Percentiles rank a stretch among this genome's conserved stretches.
phyloP scores from a whole-genome alignment of 495 filamentous ascomycete genomes.

The Trichoderma asperelloides region DNA sequence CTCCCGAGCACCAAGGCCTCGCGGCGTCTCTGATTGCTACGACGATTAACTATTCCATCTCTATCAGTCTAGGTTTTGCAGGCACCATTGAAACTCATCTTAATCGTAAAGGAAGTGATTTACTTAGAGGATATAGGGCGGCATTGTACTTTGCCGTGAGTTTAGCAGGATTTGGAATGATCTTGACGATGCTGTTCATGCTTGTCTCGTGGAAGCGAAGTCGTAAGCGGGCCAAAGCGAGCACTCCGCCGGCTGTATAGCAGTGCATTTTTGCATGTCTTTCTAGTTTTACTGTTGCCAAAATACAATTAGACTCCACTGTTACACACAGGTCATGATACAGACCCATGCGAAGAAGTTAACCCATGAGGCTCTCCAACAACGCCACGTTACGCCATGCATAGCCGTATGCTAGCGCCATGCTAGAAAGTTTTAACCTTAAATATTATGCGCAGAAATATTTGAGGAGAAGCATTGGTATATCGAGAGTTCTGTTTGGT shows the following conservation, averaged over 20 bases:
- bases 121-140: constrained; percentile 29
- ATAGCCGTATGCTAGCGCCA: too few species aligned
- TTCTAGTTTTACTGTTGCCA: neutral
- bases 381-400: too few species aligned
- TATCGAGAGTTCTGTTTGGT: too few species aligned
- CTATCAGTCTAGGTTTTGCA: constrained; percentile 38
- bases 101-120: constrained; percentile 26
- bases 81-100: constrained; percentile 33
- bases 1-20: constrained; percentile 34
- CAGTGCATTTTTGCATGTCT: neutral
- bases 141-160: constrained; percentile 27
- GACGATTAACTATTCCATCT: constrained; percentile 37
- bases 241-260: neutral
- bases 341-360: too few species aligned
- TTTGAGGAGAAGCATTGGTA: too few species aligned
- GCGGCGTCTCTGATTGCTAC: constrained; percentile 34
- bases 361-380: too few species aligned
- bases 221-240: neutral
- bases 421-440: too few species aligned
- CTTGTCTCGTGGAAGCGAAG: neutral
- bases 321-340: neutral
- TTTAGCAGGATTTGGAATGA: constrained; percentile 22
- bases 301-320: too few species aligned
- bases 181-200: constrained; percentile 15
- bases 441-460: too few species aligned